Evolutionary conservation across 2,329 filamentous ascomycete genomes (phyloP), one percentile per base, ranked within the genome.

Genomic region (Arthrobotrys conoides): DNA sequence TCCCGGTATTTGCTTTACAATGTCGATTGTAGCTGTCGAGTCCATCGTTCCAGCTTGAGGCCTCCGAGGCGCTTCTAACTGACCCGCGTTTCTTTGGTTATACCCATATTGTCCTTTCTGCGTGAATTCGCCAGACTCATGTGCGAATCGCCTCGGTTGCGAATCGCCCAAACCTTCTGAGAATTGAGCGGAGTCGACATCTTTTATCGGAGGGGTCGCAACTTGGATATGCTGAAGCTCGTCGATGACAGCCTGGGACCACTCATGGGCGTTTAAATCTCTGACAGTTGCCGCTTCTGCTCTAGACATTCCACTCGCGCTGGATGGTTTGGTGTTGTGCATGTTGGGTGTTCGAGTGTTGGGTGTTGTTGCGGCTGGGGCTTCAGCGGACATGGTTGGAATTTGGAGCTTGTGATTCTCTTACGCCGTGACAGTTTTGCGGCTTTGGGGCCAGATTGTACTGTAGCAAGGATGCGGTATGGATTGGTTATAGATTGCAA

Each of bases 231-330:
- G 59, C 36, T 68, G 65, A 6, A 77, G 51, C 22, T 71, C 73
- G 36, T 61, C 65, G 6, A 77, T 61, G 12, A 77, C 67, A 1
- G 59, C 67, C 44, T 68, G 49, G 5, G 73, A 77, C 73, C 73
- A 77, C 57, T 77, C 73, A 4, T 77, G 67, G 46, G 73, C 73
- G 27, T 66, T 69, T 16, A 77, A 41, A 20, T 77, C 73, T 64
- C 18, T 66, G 2, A 18, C 33, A 6, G 53, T 44, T 14, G 30
- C 30, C 6, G 30, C 22, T 5, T 5, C 48, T 5, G 14, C 9
- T 2, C 51, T 24, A 18, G 27, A 16, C n/a, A 38, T 38, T 22
- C 53, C 30, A 20, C 33, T 59, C 8, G 27, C 8, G 57, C 20
- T 27, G 10, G 36, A 27, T 5, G 10, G 36, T 14, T 44, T 22